Base-by-base conservation (phyloP, 257 asterid species). In the Solanum medicagineum region DNA sequence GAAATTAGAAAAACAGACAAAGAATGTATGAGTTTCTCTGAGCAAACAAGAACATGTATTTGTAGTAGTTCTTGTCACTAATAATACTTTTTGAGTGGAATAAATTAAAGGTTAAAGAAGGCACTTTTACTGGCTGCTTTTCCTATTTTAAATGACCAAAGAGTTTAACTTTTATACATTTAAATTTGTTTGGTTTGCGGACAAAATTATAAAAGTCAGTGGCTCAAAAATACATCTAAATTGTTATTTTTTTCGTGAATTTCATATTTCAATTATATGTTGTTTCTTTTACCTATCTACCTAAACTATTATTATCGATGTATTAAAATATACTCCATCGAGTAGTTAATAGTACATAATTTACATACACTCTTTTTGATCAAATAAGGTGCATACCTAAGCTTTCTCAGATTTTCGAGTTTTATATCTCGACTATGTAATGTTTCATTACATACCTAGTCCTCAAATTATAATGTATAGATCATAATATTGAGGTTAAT, bases 11-110 rank as follows among this genome's bases (percentile, higher is more conserved):
- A 15, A 32, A 40, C 81, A 82, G 86, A 81, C 73, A 89, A 84
- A 89, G 89, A 86, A 88, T 89, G 89, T 70, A 87, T 88, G 89
- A 86, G 85, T 71, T 71, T 85, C 36, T 84, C 68, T 32, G 85
- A 86, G 57, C 85, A 36, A 70, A 87, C 89, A 89, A 86, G 79
- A 53, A n/a, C 88, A 84, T 49, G 84, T 90, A 87, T 89, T 84
- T 89, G 85, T 91, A 91, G 87, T 85, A 88, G 85, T 73, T 86
- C 45, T 70, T 80, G 83, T 57, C 81, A 86, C 85, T 87, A 10
- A 66, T 87, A 36, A 70, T 69, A 42, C 15, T 5, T 36, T 36
- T 81, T 81, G 77, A 54, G 55, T 85, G 87, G 87, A 75, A 59
- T 68, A 87, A 32, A 32, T 32, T 32, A 32, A 88, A 87, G 84